These are phyloP conservation scores for Lactifluus pinguis DNA, from an alignment of 768 basidiomycete genomes.

Conservation along the genomic window DNA sequence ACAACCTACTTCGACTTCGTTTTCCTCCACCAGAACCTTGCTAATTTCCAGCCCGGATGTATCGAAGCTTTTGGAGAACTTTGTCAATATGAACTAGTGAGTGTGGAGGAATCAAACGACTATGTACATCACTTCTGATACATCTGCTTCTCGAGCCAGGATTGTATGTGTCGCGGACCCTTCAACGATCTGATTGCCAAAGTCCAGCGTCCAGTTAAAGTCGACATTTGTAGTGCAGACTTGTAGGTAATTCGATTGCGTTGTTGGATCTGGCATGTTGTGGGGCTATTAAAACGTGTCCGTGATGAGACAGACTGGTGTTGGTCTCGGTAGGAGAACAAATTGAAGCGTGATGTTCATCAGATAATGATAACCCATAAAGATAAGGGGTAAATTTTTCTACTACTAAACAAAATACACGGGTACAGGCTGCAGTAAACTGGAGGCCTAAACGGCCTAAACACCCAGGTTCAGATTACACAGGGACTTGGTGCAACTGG, in stretches of 20 bases:
- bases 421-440: not conserved
- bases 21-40: constrained; percentile 44
- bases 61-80: constrained; percentile 47
- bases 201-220: constrained; percentile 78
- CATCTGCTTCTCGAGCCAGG: constrained; percentile 40
- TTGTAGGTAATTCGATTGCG: constrained; percentile 71
- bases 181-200: constrained; percentile 44
- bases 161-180: constrained; percentile 63
- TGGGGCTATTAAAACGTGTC: no score
- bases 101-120: constrained; percentile 19
- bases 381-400: not conserved
- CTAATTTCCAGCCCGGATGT: constrained; percentile 58
- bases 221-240: constrained; percentile 57
- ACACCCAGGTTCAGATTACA: not conserved
- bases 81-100: not conserved
- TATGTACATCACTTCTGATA: constrained; percentile 49
- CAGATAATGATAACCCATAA: no score
- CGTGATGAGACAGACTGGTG: not conserved
- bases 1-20: constrained; percentile 36
- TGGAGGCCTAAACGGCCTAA: not conserved
- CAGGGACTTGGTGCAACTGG: not conserved
- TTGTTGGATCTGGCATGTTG: constrained; percentile 48
- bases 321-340: not conserved
- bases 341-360: no score
- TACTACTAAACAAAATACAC: not conserved